Conservation (phyloP, 2,329 filamentous ascomycete genomes). For the Sordariomycetes sp. region DNA sequence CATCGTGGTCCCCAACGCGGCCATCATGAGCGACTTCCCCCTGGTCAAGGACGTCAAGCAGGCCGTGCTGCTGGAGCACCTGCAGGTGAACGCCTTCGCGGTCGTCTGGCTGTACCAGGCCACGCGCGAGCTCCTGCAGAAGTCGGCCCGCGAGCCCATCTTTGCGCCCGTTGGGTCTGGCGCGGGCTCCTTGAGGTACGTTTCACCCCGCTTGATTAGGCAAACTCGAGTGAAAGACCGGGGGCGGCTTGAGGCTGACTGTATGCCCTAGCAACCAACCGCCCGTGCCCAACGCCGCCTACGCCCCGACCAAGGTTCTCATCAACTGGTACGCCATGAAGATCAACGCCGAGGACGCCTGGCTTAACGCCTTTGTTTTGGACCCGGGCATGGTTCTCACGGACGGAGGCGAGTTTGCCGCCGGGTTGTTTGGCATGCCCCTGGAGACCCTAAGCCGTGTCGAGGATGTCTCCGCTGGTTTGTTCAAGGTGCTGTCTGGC, state of each 20-base stretch:
- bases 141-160: constrained; percentile 17
- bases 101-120: constrained; percentile 32
- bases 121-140: constrained; percentile 23
- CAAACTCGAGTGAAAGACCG: too few species aligned
- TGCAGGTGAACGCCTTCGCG: constrained; percentile 30
- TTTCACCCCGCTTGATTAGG: too few species aligned
- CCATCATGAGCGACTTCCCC: constrained; percentile 21
- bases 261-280: constrained; percentile 8
- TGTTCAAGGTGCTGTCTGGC: constrained; percentile 9
- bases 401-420: background rate
- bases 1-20: constrained; percentile 43
- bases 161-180: constrained; percentile 26
- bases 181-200: constrained; percentile 8
- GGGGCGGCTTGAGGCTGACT: background rate
- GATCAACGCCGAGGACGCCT: constrained; percentile 19
- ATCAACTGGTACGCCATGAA: constrained; percentile 18
- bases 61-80: constrained; percentile 22
- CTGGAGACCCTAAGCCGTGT: background rate
- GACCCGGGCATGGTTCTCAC: constrained; percentile 17
- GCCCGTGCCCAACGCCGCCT: constrained; percentile 21
- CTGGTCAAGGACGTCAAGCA: constrained; percentile 20
- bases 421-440: background rate
- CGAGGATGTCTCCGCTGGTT: constrained; percentile 9
- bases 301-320: constrained; percentile 31
- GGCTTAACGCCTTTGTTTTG: constrained; percentile 19